Conservation (phyloP, 2,329 filamentous ascomycete genomes). For the Sporothrix variecibatus region DNA sequence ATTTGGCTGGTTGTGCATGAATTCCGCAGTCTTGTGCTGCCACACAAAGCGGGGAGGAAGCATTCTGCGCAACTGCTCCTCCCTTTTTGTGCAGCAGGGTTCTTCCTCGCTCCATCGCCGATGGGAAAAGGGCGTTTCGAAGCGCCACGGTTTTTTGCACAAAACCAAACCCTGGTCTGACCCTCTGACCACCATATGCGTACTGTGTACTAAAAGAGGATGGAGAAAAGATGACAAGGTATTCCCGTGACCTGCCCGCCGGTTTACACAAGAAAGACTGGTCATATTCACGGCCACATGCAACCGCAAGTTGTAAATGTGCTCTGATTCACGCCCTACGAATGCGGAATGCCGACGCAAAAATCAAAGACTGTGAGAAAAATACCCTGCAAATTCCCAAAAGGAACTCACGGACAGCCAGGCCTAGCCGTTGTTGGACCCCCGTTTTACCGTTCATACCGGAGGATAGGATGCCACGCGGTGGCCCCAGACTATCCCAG, state of each 20-base stretch:
- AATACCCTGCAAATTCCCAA: background rate
- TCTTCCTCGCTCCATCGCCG: slow-evolving; percentile 14
- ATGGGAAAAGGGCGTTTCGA: background rate
- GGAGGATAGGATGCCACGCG: background rate
- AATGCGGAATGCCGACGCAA: background rate
- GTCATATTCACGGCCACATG: background rate
- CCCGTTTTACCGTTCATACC: background rate
- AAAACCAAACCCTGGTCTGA: background rate
- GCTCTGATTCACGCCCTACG: background rate
- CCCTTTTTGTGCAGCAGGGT: slow-evolving; percentile 3
- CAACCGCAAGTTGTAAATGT: background rate
- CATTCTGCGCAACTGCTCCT: background rate
- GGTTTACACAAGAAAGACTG: background rate
- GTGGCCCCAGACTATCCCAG: background rate
- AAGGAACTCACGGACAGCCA: background rate
- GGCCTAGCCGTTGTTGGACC: slow-evolving; percentile 6
- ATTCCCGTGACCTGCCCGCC: slow-evolving; percentile 11
- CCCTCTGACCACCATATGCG: background rate
- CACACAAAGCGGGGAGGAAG: background rate
- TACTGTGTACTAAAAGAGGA: background rate
- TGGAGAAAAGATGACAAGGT: background rate
- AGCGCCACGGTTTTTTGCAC: slow-evolving; percentile 3
- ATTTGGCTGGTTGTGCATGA: background rate
- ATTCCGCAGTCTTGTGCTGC: background rate
- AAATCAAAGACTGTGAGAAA: no score